phyloP scores from a whole-genome alignment of 2,329 filamentous ascomycete species.

The Xylariaceae sp. region DNA sequence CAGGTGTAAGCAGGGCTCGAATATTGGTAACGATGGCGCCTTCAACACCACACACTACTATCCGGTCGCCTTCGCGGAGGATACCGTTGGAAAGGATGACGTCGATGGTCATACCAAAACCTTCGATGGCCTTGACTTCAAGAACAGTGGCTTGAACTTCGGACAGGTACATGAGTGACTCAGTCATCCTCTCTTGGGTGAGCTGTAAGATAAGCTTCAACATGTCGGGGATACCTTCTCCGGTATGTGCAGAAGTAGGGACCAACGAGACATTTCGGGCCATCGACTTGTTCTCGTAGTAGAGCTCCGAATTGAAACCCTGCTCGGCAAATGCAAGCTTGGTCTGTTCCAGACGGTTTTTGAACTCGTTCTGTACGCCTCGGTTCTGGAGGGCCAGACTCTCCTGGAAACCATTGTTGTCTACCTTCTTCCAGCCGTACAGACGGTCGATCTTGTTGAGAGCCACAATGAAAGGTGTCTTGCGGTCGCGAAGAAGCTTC shows the following conservation, averaged over 20 bases:
- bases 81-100: constrained; percentile 96
- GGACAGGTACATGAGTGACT: constrained; percentile 94
- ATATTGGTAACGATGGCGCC: constrained; percentile 94
- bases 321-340: constrained; percentile 94
- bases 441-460: constrained; percentile 99
- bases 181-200: constrained; percentile 96
- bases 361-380: constrained; percentile 90
- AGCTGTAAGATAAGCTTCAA: constrained; percentile 89
- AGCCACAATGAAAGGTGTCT: constrained; percentile 97
- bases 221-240: constrained; percentile 98
- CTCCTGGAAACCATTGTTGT: constrained; percentile 97
- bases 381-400: constrained; percentile 86
- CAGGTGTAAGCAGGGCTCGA: constrained; percentile 87
- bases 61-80: constrained; percentile 86
- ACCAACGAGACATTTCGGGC: constrained; percentile 91
- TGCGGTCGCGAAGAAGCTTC: constrained; percentile 84
- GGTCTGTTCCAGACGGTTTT: constrained; percentile 81
- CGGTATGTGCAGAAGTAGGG: constrained; percentile 96
- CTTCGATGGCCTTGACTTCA: constrained; percentile 98
- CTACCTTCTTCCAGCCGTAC: constrained; percentile 97
- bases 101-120: constrained; percentile 97
- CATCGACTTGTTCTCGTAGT: constrained; percentile 98
- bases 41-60: constrained; percentile 94
- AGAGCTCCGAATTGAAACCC: constrained; percentile 95
- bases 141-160: constrained; percentile 97